These are phyloP conservation scores for Oehlia diaphana DNA, from an alignment of 192 early-diverging fungal species.

Conservation along the genomic window DNA sequence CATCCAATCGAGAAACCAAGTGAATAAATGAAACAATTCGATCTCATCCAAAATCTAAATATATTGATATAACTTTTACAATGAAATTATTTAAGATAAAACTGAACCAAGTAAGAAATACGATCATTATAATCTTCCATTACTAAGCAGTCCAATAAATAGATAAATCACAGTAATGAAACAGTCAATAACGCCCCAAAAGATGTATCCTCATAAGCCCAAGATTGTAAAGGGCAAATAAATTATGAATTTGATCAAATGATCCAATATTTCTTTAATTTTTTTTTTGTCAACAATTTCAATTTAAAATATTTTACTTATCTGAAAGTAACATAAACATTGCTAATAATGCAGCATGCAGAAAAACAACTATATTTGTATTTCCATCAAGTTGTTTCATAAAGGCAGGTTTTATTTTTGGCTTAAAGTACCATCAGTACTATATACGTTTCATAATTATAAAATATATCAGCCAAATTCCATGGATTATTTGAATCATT, in stretches of 20 bases:
- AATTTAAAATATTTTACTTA: not conserved
- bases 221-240: not conserved
- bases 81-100: not conserved
- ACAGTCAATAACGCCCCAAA: not conserved
- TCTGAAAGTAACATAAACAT: not conserved
- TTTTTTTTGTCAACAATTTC: not conserved
- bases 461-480: not conserved
- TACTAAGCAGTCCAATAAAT: conserved; percentile 5
- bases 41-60: conserved; percentile 10
- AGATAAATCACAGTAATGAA: not conserved
- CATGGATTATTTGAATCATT: conserved; percentile 26
- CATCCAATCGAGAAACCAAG: not conserved
- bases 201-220: not conserved
- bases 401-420: not conserved
- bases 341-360: not conserved
- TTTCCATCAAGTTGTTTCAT: not conserved
- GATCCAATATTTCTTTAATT: not conserved
- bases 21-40: conserved; percentile 3
- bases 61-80: not conserved
- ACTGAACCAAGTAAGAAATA: not conserved
- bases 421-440: not conserved
- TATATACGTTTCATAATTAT: too few relatives aligned
- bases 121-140: not conserved
- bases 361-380: not conserved
- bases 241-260: not conserved